A percentile compares a stretch with the other conserved stretches of the same genome.
These are phyloP conservation scores for Adansonia madagascariensis DNA, from an alignment of 441 rosid species.

Conservation along the genomic window DNA sequence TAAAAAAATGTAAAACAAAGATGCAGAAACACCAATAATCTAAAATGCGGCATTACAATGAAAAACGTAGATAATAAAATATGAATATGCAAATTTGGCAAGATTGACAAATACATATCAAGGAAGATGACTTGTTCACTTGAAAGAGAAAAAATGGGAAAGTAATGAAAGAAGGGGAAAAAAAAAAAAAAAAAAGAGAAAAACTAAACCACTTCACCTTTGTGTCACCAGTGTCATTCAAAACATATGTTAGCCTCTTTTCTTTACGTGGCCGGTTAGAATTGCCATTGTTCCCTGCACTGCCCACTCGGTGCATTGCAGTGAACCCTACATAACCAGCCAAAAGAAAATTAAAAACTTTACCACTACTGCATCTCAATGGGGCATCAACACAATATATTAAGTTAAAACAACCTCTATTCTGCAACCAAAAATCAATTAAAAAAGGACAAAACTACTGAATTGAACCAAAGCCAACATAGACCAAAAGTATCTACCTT, in stretches of 20 bases:
- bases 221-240: slow-evolving; percentile 74
- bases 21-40: not conserved
- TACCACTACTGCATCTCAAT: not conserved
- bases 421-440: slow-evolving; percentile 1
- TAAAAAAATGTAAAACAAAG: not conserved
- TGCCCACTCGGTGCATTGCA: slow-evolving; percentile 99
- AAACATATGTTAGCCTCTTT: slow-evolving; percentile 91
- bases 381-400: not conserved
- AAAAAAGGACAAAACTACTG: not conserved
- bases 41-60: not conserved
- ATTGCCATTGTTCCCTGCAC: slow-evolving; percentile 88
- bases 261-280: slow-evolving; percentile 97
- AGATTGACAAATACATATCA: not conserved
- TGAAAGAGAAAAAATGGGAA: slow-evolving; percentile 4
- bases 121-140: slow-evolving; percentile 7
- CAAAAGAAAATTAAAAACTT: not conserved
- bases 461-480: not conserved
- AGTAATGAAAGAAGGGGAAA: not conserved
- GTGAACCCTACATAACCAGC: slow-evolving; percentile 32
- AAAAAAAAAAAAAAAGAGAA: not conserved
- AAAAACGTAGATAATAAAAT: not conserved
- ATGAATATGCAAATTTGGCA: not conserved
- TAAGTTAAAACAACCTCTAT: not conserved
- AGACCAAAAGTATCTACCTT: not conserved
- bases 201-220: slow-evolving; percentile 54